phyloP scores from a whole-genome alignment of 2,329 filamentous ascomycete species.

The Camptophora hylomeconis region DNA sequence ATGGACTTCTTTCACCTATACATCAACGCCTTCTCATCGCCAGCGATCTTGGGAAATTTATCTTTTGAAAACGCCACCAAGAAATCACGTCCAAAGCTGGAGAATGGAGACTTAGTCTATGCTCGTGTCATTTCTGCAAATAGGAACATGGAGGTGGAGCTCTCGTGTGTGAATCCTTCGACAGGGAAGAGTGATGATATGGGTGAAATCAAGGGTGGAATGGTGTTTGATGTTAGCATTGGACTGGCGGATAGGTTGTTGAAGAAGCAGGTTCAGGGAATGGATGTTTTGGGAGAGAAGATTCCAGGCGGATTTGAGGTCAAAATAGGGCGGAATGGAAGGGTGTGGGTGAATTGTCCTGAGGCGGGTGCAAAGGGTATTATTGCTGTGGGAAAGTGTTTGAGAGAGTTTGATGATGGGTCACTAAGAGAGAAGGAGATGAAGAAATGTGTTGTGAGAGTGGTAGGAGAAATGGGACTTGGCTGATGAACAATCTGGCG shows the following conservation, averaged over 20 bases:
- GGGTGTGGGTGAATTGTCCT: slow-evolving; percentile 73
- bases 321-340: slow-evolving; percentile 83
- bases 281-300: slow-evolving; percentile 72
- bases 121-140: slow-evolving; percentile 68
- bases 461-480: slow-evolving; percentile 27
- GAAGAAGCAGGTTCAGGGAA: slow-evolving; percentile 49
- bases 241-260: slow-evolving; percentile 73
- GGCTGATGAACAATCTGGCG: no score
- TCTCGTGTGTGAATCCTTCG: slow-evolving; percentile 75
- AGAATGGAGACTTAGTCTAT: slow-evolving; percentile 68
- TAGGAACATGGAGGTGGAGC: slow-evolving; percentile 74
- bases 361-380: slow-evolving; percentile 56
- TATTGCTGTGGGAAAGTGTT: slow-evolving; percentile 63
- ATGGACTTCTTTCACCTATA: slow-evolving; percentile 69
- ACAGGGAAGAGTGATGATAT: slow-evolving; percentile 84
- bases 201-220: slow-evolving; percentile 70
- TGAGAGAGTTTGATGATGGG: slow-evolving; percentile 54
- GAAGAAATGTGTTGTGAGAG: slow-evolving; percentile 31
- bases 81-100: slow-evolving; percentile 74
- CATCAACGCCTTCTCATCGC: slow-evolving; percentile 50
- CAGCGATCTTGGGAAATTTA: slow-evolving; percentile 66
- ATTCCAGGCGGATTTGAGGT: slow-evolving; percentile 69
- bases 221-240: slow-evolving; percentile 69
- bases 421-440: slow-evolving; percentile 29
- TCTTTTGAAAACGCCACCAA: slow-evolving; percentile 89